These are phyloP conservation scores for Linderina pennispora DNA, from an alignment of 192 early-diverging fungal species.

Conservation along the genomic window DNA sequence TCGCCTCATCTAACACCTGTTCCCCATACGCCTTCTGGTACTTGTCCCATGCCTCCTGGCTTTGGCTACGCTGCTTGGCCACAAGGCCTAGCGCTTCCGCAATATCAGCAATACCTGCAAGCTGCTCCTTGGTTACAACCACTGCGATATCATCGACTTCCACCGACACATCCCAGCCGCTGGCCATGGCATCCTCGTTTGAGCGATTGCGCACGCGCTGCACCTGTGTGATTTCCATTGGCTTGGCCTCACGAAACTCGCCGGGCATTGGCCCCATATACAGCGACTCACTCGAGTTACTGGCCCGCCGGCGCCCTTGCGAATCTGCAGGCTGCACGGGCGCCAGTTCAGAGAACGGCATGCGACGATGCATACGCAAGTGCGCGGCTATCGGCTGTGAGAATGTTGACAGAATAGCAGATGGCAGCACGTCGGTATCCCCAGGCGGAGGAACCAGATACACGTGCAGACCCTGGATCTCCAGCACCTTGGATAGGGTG, in stretches of 20 bases:
- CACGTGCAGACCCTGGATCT: slow-evolving; percentile 28
- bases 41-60: slow-evolving; percentile 14
- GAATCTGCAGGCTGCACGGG: slow-evolving; percentile 15
- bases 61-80: slow-evolving; percentile 16
- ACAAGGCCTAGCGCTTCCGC: slow-evolving; percentile 14
- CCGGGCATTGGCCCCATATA: slow-evolving; percentile 50
- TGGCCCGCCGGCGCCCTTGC: background rate
- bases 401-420: slow-evolving; percentile 29
- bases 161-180: slow-evolving; percentile 40
- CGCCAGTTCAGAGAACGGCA: slow-evolving; percentile 46
- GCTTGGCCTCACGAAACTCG: slow-evolving; percentile 36
- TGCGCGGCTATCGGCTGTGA: slow-evolving; percentile 28
- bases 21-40: slow-evolving; percentile 24
- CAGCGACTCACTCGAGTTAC: slow-evolving; percentile 15
- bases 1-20: background rate
- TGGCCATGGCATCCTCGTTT: slow-evolving; percentile 39
- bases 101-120: slow-evolving; percentile 12
- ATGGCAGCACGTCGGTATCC: background rate
- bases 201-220: slow-evolving; percentile 15
- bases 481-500: slow-evolving; percentile 32
- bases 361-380: slow-evolving; percentile 39
- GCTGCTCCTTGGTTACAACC: slow-evolving; percentile 27
- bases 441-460: slow-evolving; percentile 1
- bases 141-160: slow-evolving; percentile 27
- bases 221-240: background rate